Evolutionary conservation across 148 eudicot species (phyloP), one percentile per base, ranked within the genome.

Genomic region (Rheum nobile): DNA sequence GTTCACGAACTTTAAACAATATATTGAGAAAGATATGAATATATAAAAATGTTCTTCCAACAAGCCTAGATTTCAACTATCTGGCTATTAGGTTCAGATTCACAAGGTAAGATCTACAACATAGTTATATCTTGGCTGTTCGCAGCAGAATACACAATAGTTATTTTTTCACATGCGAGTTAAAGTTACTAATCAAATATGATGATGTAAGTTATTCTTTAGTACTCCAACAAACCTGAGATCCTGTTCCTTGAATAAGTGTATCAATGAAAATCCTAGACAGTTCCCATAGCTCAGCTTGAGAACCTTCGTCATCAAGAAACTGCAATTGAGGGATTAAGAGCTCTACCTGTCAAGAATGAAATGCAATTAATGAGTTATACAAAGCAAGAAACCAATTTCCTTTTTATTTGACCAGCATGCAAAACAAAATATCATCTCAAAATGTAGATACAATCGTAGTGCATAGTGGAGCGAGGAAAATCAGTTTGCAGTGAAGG

Each of bases 241-340:
- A 82, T 76, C 96, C 90, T 50, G 98, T 90, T 88, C 88, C 96
- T 81, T 95, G 87, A 72, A 91, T 91, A 75, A 95, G 90, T 19
- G 97, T 88, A 77, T 95, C 98, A 74, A 95, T 9, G 67, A 91
- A 95, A 79, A 87, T 46, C 80, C 92, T 95, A 31, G 99, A 92
- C 24, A 95, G 82, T 44, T 86, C 87, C 99, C 99, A 95, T 19
- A 95, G 92, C 88, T 95, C 99, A 78, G 78, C 87, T 81, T 95
- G 99, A 70, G 99, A 97, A 74, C 99, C 99, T 84, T 95, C 99
- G 75, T 95, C 94, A 71, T 95, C 99, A 81, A 95, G 87, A 87
- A 95, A 95, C 75, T 90, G 96, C 83, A 95, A 78, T 84, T 95
- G 99, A 31, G 99, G 99, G 71, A 95, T 95, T 77, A 95, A 82